A percentile compares a stretch with the other conserved stretches of the same genome.
Conservation (phyloP, 306 rosid species). For the Vigna angularis region DNA sequence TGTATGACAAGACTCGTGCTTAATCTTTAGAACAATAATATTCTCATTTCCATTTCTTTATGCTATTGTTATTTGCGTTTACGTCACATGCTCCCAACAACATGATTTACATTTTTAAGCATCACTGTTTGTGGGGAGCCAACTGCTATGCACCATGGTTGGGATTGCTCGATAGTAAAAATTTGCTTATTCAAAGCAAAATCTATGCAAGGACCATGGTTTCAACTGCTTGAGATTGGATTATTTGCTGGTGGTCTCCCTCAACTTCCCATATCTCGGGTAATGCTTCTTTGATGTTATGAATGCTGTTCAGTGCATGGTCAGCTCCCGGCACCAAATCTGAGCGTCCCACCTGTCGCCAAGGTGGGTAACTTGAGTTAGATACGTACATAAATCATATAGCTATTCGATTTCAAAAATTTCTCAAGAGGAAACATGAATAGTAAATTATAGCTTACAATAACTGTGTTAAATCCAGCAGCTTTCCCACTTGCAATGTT, state of each 20-base stretch:
- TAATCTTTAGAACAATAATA: neutral
- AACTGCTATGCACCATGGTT: neutral
- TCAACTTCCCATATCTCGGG: constrained; percentile 63
- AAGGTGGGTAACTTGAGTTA: constrained; percentile 14
- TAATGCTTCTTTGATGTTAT: constrained; percentile 73
- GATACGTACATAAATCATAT: neutral
- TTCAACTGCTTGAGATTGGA: constrained; percentile 29
- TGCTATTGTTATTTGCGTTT: constrained; percentile 6
- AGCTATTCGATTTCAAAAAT: neutral
- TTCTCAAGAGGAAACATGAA: neutral
- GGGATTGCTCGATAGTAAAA: constrained; percentile 11
- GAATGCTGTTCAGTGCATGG: constrained; percentile 67
- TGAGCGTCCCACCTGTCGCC: constrained; percentile 68
- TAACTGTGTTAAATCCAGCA: constrained; percentile 80
- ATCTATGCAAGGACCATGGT: constrained; percentile 45
- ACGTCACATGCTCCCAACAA: neutral
- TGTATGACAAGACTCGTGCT: constrained; percentile 16
- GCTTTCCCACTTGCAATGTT: constrained; percentile 80
- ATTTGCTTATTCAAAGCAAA: neutral
- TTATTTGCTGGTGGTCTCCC: constrained; percentile 25
- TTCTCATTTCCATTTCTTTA: neutral
- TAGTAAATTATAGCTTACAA: constrained; percentile 60
- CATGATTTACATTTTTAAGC: constrained; percentile 29
- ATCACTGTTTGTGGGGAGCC: neutral
- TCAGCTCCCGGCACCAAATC: constrained; percentile 71